Base-by-base conservation (phyloP, 192 early-diverging fungal genomes). In the Coemansia sp. region DNA sequence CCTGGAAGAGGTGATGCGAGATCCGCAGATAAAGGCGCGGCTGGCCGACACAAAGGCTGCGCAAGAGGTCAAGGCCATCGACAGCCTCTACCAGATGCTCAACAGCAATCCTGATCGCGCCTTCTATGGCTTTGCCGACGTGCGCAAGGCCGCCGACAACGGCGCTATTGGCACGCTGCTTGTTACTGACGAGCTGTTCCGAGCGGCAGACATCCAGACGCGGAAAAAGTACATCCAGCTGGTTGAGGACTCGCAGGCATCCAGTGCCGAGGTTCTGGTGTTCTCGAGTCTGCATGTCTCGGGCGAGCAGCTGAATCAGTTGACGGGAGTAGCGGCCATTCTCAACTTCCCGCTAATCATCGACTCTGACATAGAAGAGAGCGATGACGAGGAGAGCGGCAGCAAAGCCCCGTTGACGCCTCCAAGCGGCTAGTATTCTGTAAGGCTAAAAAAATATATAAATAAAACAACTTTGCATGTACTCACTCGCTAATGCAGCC, bases 251-350 rank as follows among this genome's bases (percentile, higher is more conserved):
- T 90, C 93, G 1, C 85, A 91, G 66, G 83, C 83, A 9, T 73
- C 74, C 6, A 92, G 90, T 21, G 95, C 93, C 11, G 86, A 87
- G 33, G 91, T 93, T 5, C 84, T 91, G 66, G 85, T 99, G 9
- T 95, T 97, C 70, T 97, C 95, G 14, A 92, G 91, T 60, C 71
- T 97, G 59, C 97, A 99, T 70, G 92, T 93, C 0, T 94, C 94
- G 1, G 97, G 97, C 60, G 97, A 99, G 82, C 94, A 97, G 75
- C 84, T 99, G 13, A 89, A 87, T 67, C 94, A 97, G 79, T 78
- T 99, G 38, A 90, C 95, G 18, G 97, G 97, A 24, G 92, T 99
- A 6, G 97, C 97, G 9, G 94, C 94, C 5, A 93, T 95, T 46
- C 79, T 96, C 39, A 91, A 87, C 57, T 99, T 96, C 60, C 93